Evolutionary conservation across 176 grass and related monocot species (phyloP), one percentile per base, ranked within the genome.

Genomic region (Oropetium thomaeum): DNA sequence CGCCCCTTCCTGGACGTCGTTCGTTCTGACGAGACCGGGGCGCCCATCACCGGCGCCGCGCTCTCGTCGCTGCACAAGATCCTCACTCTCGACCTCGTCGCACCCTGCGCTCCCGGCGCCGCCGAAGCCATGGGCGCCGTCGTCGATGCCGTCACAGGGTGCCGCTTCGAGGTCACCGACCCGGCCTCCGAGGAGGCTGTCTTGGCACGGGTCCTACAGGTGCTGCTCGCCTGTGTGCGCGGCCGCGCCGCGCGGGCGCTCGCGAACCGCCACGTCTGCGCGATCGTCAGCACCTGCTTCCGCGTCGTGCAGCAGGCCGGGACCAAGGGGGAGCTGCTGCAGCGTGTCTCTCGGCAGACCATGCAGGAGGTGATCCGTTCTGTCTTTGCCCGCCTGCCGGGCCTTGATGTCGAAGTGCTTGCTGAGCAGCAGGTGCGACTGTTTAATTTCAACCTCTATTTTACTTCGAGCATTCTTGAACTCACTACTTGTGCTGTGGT

Each of bases 231-330:
- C 16, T 95, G 92, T 69, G 87, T 95, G 62, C 85, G 89, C 40
- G 76, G 89, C 76, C 84, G 72, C 27, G 89, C 87, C 10, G 92
- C 91, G 0, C 70, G 82, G 0, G 76, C 75, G 19, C 87, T 99
- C 5, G 86, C 90, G 26, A 92, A 95, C 76, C 88, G 82, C 61
- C 91, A 99, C n/a, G 91, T 99, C 14, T 99, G 96, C 75, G 80
- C 91, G 54, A 70, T 95, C 62, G 89, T 92, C 45, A 99, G 84
- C 75, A 99, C 96, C 3, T 99, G 91, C 79, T 99, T 95, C 84
- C 89, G 96, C 16, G 89, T 99, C 20, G 96, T 99, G 73, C 96
- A 99, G 84, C 96, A 99, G 81, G 96, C 96, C 10, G 88, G 89
- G n/a, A 99, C 89, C 62, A 99, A 95, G 67, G 96, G 96, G 14